Evolutionary conservation across 495 filamentous ascomycete species (phyloP).

Genomic region (Chaetomium fimeti): DNA sequence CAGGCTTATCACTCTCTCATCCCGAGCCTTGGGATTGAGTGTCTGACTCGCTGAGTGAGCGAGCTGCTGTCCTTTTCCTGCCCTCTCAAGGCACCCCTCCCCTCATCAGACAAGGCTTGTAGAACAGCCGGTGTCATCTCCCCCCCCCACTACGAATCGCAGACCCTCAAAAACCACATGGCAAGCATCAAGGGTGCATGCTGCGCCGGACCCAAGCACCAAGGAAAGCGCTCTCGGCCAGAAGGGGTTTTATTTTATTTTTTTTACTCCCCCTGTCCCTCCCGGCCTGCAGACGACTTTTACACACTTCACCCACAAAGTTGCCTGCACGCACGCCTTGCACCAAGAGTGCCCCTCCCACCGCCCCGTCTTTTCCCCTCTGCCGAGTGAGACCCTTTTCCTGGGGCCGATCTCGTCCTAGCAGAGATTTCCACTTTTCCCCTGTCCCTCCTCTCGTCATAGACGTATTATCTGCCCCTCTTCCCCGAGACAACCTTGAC

Average conservation of each 20-base stretch:
- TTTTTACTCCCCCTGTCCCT: conserved; percentile 12
- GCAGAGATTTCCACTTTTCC: conserved; percentile 27
- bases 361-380: conserved; percentile 18
- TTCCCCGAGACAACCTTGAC: conserved; percentile 29
- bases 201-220: conserved; percentile 16
- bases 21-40: neutral
- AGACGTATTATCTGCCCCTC: conserved; percentile 36
- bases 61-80: conserved; percentile 14
- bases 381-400: conserved; percentile 25
- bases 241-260: conserved; percentile 27
- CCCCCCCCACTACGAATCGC: conserved; percentile 34
- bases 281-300: conserved; percentile 21
- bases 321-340: conserved; percentile 1
- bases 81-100: conserved; percentile 28
- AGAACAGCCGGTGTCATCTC: conserved; percentile 29
- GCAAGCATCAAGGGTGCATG: conserved; percentile 45
- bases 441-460: conserved; percentile 33
- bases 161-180: conserved; percentile 47
- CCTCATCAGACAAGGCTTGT: conserved; percentile 22
- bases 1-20: conserved; percentile 16
- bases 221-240: conserved; percentile 31
- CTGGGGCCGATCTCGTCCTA: conserved; percentile 29
- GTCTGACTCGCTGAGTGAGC: conserved; percentile 41
- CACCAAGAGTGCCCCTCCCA: conserved; percentile 11
- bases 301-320: neutral